Evolutionary conservation across 2,329 filamentous ascomycete species (phyloP).

Genomic region (Stemphylium vesicarium): DNA sequence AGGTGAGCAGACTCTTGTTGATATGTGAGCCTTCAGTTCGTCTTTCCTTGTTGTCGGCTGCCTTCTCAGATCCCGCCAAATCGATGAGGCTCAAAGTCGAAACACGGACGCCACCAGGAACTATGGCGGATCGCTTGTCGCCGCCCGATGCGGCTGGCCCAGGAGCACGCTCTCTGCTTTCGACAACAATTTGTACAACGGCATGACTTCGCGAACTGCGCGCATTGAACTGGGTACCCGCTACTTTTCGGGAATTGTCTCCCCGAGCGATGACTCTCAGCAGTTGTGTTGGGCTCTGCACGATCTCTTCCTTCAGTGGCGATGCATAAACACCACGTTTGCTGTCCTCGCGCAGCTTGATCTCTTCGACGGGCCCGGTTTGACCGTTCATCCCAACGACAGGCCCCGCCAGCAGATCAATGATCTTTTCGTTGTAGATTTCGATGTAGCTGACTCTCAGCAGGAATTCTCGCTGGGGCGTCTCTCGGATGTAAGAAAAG

Average conservation of each 20-base stretch:
- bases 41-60: conserved; percentile 92
- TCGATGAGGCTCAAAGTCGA: conserved; percentile 96
- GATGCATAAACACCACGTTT: conserved; percentile 97
- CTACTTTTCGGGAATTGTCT: conserved; percentile 86
- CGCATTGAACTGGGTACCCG: conserved; percentile 95
- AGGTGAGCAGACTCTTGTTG: conserved; percentile 94
- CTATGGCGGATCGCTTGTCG: conserved; percentile 49
- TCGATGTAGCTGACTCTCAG: conserved; percentile 96
- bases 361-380: conserved; percentile 76
- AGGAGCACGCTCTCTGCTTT: conserved; percentile 86
- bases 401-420: conserved; percentile 85
- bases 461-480: conserved; percentile 90
- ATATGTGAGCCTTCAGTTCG: conserved; percentile 96
- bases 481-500: conserved; percentile 98
- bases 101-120: conserved; percentile 88
- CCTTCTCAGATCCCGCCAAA: conserved; percentile 93
- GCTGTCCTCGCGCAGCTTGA: conserved; percentile 94
- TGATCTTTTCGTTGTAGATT: conserved; percentile 98
- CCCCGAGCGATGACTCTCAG: conserved; percentile 93
- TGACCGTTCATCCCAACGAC: conserved; percentile 59
- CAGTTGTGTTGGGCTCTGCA: conserved; percentile 95
- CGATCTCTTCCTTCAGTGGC: conserved; percentile 96
- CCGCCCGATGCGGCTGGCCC: conserved; percentile 51
- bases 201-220: conserved; percentile 97
- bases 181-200: conserved; percentile 97